phyloP scores from a whole-genome alignment of 208 protist genomes.

The Wallacemonas collosoma region DNA sequence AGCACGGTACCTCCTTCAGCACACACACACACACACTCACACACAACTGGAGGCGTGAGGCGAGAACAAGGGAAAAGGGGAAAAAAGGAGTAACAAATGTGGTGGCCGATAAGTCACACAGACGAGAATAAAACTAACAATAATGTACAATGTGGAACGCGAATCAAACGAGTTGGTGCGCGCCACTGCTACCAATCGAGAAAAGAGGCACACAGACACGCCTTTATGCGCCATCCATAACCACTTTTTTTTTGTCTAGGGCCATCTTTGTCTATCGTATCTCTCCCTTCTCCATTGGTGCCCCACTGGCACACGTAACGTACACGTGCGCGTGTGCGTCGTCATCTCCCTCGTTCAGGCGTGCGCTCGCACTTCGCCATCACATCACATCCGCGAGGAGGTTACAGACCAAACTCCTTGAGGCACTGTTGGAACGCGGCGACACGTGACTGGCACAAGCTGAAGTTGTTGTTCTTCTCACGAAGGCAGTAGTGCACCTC shows the following conservation, averaged over 20 bases:
- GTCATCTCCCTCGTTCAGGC: background rate
- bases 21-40: conserved; percentile 9
- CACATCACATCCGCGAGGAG: background rate
- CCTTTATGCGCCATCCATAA: background rate
- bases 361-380: background rate
- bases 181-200: conserved; percentile 9
- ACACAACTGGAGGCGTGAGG: background rate
- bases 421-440: conserved; percentile 72
- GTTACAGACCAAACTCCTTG: conserved; percentile 62
- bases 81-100: conserved; percentile 7
- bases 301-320: no score
- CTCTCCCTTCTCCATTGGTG: no score
- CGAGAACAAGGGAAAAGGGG: conserved; percentile 16
- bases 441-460: conserved; percentile 69
- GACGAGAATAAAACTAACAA: background rate
- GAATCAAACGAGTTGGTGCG: background rate
- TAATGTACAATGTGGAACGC: conserved; percentile 9
- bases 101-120: background rate
- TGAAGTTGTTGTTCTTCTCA: conserved; percentile 55
- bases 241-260: background rate
- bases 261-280: background rate
- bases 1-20: no score
- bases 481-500: conserved; percentile 74
- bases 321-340: no score
- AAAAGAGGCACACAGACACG: background rate